A percentile compares a stretch with the other conserved stretches of the same genome.
phyloP scores from a whole-genome alignment of 208 protist species.

The Trypanosoma congolense region DNA sequence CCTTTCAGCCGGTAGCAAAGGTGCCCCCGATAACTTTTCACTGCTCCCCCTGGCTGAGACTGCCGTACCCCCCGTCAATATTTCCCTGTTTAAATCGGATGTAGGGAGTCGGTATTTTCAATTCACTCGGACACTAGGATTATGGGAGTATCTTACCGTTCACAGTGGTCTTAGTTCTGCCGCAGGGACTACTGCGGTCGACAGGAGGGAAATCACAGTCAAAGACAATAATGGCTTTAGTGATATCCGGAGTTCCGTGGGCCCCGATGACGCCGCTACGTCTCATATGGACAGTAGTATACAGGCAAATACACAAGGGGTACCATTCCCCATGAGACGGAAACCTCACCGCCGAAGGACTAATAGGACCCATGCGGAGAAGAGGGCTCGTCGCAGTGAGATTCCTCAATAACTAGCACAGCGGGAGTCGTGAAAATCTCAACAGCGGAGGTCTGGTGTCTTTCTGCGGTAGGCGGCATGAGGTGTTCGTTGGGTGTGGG shows the following conservation, averaged over 20 bases:
- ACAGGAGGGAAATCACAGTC: not conserved
- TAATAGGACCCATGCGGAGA: slow-evolving; percentile 22
- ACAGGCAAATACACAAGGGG: not conserved
- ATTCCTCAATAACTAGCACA: not conserved
- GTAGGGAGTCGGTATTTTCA: slow-evolving; percentile 11
- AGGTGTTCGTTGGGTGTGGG: no score
- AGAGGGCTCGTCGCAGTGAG: slow-evolving; percentile 7
- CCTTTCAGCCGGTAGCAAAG: not conserved
- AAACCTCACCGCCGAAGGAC: slow-evolving; percentile 14
- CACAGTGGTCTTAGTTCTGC: not conserved
- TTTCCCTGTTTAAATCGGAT: slow-evolving; percentile 19
- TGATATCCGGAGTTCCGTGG: slow-evolving; percentile 13
- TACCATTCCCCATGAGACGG: not conserved
- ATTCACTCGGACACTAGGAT: slow-evolving; percentile 7
- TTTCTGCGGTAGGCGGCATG: no score
- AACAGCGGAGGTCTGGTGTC: no score
- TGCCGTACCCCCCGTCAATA: slow-evolving; percentile 16
- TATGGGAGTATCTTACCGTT: slow-evolving; percentile 14
- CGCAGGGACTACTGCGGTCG: not conserved
- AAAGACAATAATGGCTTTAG: not conserved
- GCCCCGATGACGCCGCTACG: slow-evolving; percentile 7
- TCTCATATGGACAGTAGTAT: not conserved
- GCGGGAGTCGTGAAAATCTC: not conserved
- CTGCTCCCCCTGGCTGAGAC: not conserved
- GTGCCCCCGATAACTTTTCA: not conserved